Percentiles rank a stretch among this genome's conserved stretches.
Evolutionary conservation across 768 basidiomycete species (phyloP).

Genomic region (Porpolomopsis calyptriformis): DNA sequence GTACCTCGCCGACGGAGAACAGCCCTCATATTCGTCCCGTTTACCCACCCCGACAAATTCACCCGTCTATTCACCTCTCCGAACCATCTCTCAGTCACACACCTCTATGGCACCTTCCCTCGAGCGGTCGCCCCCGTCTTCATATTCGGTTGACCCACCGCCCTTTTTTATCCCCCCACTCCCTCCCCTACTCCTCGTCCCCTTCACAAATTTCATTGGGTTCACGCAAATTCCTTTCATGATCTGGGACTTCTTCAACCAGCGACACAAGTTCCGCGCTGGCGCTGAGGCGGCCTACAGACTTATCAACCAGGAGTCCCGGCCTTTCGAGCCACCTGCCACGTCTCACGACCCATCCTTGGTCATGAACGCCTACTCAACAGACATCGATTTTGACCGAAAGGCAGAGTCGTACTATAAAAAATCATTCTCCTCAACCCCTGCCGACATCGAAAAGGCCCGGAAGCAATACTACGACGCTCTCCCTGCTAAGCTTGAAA

Average conservation of each 20-base stretch:
- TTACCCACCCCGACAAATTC: constrained; percentile 17
- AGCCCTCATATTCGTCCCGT: constrained; percentile 17
- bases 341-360: constrained; percentile 16
- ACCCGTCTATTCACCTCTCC: constrained; percentile 26
- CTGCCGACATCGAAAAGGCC: constrained; percentile 52
- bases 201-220: constrained; percentile 68
- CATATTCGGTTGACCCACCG: constrained; percentile 30
- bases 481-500: constrained; percentile 53
- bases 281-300: constrained; percentile 78
- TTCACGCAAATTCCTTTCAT: constrained; percentile 78
- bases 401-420: constrained; percentile 61
- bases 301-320: constrained; percentile 51
- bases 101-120: constrained; percentile 13
- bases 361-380: constrained; percentile 15
- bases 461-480: constrained; percentile 69
- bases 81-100: constrained; percentile 11
- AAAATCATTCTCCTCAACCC: constrained; percentile 42
- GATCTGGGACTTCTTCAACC: constrained; percentile 90
- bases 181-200: constrained; percentile 71
- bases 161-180: constrained; percentile 54
- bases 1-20: constrained; percentile 8
- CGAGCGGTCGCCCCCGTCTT: constrained; percentile 8
- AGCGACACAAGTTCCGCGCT: constrained; percentile 63
- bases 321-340: constrained; percentile 41
- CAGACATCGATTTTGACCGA: constrained; percentile 71